Conservation (phyloP, 768 basidiomycete genomes). For the Termitomyces sp. region DNA sequence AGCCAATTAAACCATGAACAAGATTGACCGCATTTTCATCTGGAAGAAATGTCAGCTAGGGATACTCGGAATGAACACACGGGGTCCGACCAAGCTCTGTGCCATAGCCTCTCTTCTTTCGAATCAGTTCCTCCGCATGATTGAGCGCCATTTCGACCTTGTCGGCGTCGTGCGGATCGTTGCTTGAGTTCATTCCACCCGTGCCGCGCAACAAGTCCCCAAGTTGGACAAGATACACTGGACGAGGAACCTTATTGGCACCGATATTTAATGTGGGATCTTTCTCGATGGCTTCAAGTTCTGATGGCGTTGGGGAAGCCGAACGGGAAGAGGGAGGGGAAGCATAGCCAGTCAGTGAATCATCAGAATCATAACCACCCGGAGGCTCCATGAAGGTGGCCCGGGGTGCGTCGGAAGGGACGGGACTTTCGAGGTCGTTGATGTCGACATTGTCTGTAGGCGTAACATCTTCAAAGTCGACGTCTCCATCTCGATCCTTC, state of each 20-base stretch:
- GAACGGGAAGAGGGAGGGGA: conserved; percentile 66
- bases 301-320: conserved; percentile 75
- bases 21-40: conserved; percentile 91
- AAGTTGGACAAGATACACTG: conserved; percentile 89
- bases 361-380: conserved; percentile 69
- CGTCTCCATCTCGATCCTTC: conserved; percentile 48
- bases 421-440: background rate
- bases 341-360: conserved; percentile 80
- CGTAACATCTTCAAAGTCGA: conserved; percentile 23
- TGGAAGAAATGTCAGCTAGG: conserved; percentile 25
- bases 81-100: conserved; percentile 74
- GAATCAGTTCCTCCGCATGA: conserved; percentile 77
- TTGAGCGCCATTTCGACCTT: conserved; percentile 77
- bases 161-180: conserved; percentile 67
- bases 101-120: conserved; percentile 82
- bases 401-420: conserved; percentile 5
- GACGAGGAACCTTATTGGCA: conserved; percentile 66
- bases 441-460: background rate
- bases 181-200: conserved; percentile 43
- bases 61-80: background rate
- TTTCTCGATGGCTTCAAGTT: conserved; percentile 78
- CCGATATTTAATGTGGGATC: conserved; percentile 81
- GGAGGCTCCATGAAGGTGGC: conserved; percentile 19
- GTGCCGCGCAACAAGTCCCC: conserved; percentile 69
- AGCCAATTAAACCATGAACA: conserved; percentile 61